Conservation (phyloP, 768 basidiomycete species). For the Clathrus columnatus region DNA sequence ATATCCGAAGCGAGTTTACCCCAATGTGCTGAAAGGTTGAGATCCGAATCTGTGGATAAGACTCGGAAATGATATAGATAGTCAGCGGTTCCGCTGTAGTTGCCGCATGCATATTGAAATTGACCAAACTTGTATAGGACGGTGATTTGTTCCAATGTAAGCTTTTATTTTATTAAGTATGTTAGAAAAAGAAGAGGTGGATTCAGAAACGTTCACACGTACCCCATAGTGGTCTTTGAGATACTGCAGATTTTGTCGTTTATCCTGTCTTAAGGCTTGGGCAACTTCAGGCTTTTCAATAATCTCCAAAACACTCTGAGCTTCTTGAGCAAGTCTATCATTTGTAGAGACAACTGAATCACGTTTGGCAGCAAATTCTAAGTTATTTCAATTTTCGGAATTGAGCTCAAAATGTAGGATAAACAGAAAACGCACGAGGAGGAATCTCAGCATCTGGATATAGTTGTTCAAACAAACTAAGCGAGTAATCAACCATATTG, state of each 20-base stretch:
- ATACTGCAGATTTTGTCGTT: constrained; percentile 91
- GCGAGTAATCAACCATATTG: constrained; percentile 96
- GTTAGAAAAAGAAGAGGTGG: background rate
- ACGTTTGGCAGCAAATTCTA: constrained; percentile 82
- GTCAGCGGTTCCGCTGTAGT: constrained; percentile 93
- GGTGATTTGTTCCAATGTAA: constrained; percentile 90
- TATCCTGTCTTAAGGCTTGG: constrained; percentile 89
- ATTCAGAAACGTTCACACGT: constrained; percentile 21
- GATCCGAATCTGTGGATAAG: constrained; percentile 85
- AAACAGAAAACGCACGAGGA: constrained; percentile 38
- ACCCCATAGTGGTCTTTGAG: constrained; percentile 90
- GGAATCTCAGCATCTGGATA: constrained; percentile 65
- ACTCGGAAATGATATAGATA: constrained; percentile 99
- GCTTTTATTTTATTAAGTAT: constrained; percentile 37
- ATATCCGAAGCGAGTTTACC: constrained; percentile 97
- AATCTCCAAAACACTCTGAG: constrained; percentile 87
- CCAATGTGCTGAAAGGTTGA: constrained; percentile 96
- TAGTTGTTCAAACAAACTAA: constrained; percentile 69
- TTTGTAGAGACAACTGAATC: constrained; percentile 76
- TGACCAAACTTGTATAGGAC: constrained; percentile 97
- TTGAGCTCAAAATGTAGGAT: background rate
- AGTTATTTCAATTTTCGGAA: background rate
- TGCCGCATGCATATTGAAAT: constrained; percentile 98
- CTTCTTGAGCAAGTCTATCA: constrained; percentile 79
- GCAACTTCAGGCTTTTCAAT: constrained; percentile 97